A percentile compares a stretch with the other conserved stretches of the same genome.
These are phyloP conservation scores for Letharia lupina DNA, from an alignment of 495 filamentous ascomycete genomes.

Conservation along the genomic window DNA sequence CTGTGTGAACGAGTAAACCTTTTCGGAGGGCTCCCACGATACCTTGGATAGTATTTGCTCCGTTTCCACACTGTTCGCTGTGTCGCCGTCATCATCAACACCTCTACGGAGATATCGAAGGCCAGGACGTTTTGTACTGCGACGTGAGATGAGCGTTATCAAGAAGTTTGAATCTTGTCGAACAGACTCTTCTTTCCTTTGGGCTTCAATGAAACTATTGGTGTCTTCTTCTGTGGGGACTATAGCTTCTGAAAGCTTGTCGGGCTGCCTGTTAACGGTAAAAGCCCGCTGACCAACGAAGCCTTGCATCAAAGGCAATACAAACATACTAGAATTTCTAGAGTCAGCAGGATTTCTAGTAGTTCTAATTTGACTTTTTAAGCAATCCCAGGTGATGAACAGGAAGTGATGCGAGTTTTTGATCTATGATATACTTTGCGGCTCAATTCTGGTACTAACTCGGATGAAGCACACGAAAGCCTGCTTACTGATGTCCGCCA, in stretches of 20 bases:
- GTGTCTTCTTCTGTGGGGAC: constrained; percentile 11
- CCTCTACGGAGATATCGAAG: constrained; percentile 87
- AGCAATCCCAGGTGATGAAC: neutral
- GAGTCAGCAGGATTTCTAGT: neutral
- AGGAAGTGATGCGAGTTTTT: neutral
- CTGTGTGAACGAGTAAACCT: constrained; percentile 76
- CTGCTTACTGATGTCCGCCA: constrained; percentile 43
- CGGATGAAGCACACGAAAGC: neutral
- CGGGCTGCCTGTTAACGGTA: constrained; percentile 43
- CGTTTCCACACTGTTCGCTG: constrained; percentile 87
- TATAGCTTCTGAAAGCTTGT: constrained; percentile 17
- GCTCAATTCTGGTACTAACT: neutral
- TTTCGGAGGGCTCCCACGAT: constrained; percentile 51
- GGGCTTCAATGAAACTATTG: constrained; percentile 8
- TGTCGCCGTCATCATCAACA: constrained; percentile 76
- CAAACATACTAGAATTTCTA: constrained; percentile 32
- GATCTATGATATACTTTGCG: neutral
- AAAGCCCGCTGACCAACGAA: constrained; percentile 88
- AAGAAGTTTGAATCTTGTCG: constrained; percentile 42
- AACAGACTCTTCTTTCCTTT: constrained; percentile 3
- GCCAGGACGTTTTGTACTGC: constrained; percentile 75
- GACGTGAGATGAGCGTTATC: constrained; percentile 78
- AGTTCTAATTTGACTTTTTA: neutral
- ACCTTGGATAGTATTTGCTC: constrained; percentile 77
- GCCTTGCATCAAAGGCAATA: constrained; percentile 84